Evolutionary conservation across 2,329 filamentous ascomycete species (phyloP).

Genomic region (Massarina eburnea): DNA sequence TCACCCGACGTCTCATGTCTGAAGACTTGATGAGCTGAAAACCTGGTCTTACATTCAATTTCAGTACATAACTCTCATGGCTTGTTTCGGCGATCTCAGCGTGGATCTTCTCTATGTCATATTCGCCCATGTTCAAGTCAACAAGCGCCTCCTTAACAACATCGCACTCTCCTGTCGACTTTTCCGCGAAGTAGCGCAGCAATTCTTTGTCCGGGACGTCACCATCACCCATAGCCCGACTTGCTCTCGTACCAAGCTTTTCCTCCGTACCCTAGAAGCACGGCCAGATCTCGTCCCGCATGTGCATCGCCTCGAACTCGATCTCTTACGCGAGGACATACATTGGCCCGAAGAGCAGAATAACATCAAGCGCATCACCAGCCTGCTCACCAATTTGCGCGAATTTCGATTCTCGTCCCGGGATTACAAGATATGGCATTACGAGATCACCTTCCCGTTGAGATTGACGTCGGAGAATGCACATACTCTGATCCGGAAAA

Average conservation of each 20-base stretch:
- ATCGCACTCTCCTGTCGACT: constrained; percentile 3
- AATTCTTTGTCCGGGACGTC: constrained; percentile 7
- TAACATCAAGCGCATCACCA: constrained; percentile 3
- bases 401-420: constrained; percentile 6
- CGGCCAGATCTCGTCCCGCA: constrained; percentile 6
- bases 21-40: not conserved
- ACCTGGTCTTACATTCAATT: not conserved
- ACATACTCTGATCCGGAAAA: constrained; percentile 1
- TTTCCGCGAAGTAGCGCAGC: constrained; percentile 8
- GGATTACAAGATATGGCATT: constrained; percentile 10
- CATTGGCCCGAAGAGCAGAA: constrained; percentile 8
- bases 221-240: constrained; percentile 2
- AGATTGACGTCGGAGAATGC: not conserved
- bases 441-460: constrained; percentile 3
- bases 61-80: not conserved
- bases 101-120: constrained; percentile 10
- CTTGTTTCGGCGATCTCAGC: constrained; percentile 5
- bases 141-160: constrained; percentile 1
- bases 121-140: constrained; percentile 6
- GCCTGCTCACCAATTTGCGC: constrained; percentile 5
- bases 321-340: constrained; percentile 6
- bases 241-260: constrained; percentile 5
- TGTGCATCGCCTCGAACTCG: constrained; percentile 9
- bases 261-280: constrained; percentile 5
- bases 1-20: too few species aligned